Evolutionary conservation across 106 monocot genomes (phyloP), one percentile per base, ranked within the genome.

Genomic region (Narthecium ossifragum): DNA sequence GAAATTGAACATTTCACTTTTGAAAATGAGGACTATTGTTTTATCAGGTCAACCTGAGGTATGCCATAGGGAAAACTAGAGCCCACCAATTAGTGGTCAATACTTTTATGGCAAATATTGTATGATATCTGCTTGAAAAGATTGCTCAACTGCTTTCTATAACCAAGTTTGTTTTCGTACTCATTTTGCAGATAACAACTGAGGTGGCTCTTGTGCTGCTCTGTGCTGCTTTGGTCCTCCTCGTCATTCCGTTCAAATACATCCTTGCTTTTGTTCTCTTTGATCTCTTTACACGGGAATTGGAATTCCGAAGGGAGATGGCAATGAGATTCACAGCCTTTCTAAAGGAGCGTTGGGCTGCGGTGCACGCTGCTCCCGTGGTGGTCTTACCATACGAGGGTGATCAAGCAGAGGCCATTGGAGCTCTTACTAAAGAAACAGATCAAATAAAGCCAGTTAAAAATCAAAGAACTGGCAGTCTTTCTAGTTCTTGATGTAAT

Each of bases 11-110:
- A 53, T 98, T 45, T 71, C 81, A 6, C 90, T 91, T 64, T 72
- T 98, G 34, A 98, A 98, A 61, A 46, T 98, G 6, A 69, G 96
- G 2, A 84, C 86, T 20, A 81, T 98, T 36, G 17, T 91, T 26
- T 72, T 98, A 73, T 72, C 90, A 8, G 79, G 90, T 60, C 96
- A 98, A 74, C 96, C 96, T 26, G 87, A 98, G 86, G 96, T 96
- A 86, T 49, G 65, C 5, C 25, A 33, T 46, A 29, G 10, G 36
- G 23, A 49, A 49, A 2, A 48, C 22, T n/a, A n/a, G n/a, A n/a
- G n/a, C n/a, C n/a, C n/a, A n/a, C n/a, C n/a, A n/a, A n/a, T 5
- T 36, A 36, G 5, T 36, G 5, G 7, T 36, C 10, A 6, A 5
- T 36, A 36, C 36, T 6, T 5, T 36, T 36, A 36, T 5, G 36